These are phyloP conservation scores for Oidium heveae DNA, from an alignment of 2,329 filamentous ascomycete species.

Conservation along the genomic window DNA sequence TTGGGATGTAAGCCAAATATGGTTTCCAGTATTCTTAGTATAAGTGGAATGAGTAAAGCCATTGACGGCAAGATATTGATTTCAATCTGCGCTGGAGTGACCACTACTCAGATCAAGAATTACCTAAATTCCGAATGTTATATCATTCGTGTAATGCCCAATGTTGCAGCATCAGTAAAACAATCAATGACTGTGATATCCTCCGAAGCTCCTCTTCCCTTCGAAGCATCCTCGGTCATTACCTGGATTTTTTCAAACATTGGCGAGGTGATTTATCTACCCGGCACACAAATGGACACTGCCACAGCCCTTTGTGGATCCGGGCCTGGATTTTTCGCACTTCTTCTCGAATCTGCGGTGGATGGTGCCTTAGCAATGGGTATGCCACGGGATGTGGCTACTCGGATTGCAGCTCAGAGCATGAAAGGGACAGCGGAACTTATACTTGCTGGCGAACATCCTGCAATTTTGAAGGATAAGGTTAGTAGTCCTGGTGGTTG, in stretches of 20 bases:
- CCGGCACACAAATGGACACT: slow-evolving; percentile 43
- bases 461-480: slow-evolving; percentile 48
- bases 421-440: slow-evolving; percentile 50
- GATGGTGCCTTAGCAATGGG: slow-evolving; percentile 64
- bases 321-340: slow-evolving; percentile 49
- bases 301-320: slow-evolving; percentile 50
- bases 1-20: slow-evolving; percentile 63
- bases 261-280: slow-evolving; percentile 43
- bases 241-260: slow-evolving; percentile 57
- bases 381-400: slow-evolving; percentile 40
- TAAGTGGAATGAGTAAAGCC: slow-evolving; percentile 43
- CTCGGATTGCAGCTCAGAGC: slow-evolving; percentile 54
- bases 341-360: slow-evolving; percentile 50
- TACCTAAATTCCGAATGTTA: slow-evolving; percentile 23
- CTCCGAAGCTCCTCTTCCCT: slow-evolving; percentile 29
- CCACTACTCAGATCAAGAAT: slow-evolving; percentile 38
- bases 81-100: slow-evolving; percentile 57
- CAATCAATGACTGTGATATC: slow-evolving; percentile 66
- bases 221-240: slow-evolving; percentile 29
- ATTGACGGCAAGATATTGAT: slow-evolving; percentile 60
- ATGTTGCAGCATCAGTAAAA: slow-evolving; percentile 54
- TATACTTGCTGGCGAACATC: slow-evolving; percentile 46
- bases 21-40: slow-evolving; percentile 40
- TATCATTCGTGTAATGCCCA: slow-evolving; percentile 62
- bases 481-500: slow-evolving; percentile 57